Evolutionary conservation across 768 basidiomycete genomes (phyloP).

Genomic region (Erythrobasidium yunnanense): DNA sequence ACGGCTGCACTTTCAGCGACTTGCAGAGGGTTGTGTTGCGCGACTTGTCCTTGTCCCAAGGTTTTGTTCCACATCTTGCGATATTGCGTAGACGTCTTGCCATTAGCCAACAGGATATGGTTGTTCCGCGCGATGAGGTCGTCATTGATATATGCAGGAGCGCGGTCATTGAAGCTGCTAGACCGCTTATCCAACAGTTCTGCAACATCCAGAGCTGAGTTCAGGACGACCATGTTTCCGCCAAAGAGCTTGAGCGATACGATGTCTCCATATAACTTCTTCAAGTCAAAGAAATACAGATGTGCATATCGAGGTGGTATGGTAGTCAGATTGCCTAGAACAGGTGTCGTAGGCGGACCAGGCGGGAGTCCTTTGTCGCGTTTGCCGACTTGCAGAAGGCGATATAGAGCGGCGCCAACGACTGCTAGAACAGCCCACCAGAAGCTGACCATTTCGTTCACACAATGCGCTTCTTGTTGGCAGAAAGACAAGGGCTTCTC

Average conservation of each 20-base stretch:
- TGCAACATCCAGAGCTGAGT: not conserved
- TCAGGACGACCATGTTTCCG: constrained; percentile 3
- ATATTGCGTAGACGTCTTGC: not conserved
- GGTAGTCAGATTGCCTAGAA: not conserved
- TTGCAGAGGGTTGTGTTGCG: not conserved
- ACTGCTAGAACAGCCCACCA: no score
- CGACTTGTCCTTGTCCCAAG: not conserved
- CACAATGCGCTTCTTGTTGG: no score
- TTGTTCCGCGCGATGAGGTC: not conserved
- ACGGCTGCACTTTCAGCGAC: not conserved
- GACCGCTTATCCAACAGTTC: constrained; percentile 8
- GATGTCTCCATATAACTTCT: not conserved
- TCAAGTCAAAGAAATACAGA: not conserved
- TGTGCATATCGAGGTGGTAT: constrained; percentile 16
- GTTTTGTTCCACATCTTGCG: not conserved
- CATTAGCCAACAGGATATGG: constrained; percentile 4
- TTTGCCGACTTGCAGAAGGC: not conserved
- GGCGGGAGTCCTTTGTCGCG: constrained; percentile 11
- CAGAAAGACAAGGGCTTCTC: no score
- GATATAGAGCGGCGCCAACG: not conserved
- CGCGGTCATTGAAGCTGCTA: not conserved
- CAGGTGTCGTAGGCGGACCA: constrained; percentile 6
- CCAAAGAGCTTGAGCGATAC: constrained; percentile 8
- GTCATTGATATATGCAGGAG: not conserved
- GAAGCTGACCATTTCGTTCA: no score